Evolutionary conservation across 805 yeast genomes (phyloP), one percentile per base, ranked within the genome.

Genomic region (Yamadazyma ubonensis): DNA sequence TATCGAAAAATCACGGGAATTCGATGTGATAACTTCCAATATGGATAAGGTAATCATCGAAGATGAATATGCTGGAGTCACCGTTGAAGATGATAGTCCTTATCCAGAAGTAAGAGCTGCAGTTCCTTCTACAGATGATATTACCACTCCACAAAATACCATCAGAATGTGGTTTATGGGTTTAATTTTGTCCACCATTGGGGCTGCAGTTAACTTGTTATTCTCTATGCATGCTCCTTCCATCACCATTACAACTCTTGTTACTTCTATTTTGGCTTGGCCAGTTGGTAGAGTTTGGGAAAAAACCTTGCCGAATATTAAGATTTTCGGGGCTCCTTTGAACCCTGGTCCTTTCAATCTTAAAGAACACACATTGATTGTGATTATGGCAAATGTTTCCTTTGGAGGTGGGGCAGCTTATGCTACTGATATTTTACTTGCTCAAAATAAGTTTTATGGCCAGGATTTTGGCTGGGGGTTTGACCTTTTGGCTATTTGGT

Each of bases 61-160:
- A 6, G 67, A 62, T 43, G 71, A 63, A 20, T 67, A 65, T 38
- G 65, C 68, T 35, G 75, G 74, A 16, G 64, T 67, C 22, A 50
- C 59, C 21, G 63, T 66, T 54, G 60, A 73, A 48, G 67, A 46
- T 42, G 55, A 55, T 37, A 63, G 69, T 15, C 84, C 85, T 7
- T 81, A 80, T 53, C 78, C 83, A 1, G 86, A 81, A 57, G 86
- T 81, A 15, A 70, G 87, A 56, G 75, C 85, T 19, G 74, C 81
- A 16, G 78, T 78, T 26, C 73, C 79, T 6, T 67, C 75, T 7
- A 54, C 61, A 7, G 83, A 77, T 52, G 81, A 78, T 54, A 70
- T 73, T 1, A 46, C 67, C 3, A 53, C 75, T 15, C 67, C 67
- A 5, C 70, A 71, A 45, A 79, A 76, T 49, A 77, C 79, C 36